Evolutionary conservation across 129 eudicot genomes (phyloP), one percentile per base, ranked within the genome.

Genomic region (Erigeron canadensis): DNA sequence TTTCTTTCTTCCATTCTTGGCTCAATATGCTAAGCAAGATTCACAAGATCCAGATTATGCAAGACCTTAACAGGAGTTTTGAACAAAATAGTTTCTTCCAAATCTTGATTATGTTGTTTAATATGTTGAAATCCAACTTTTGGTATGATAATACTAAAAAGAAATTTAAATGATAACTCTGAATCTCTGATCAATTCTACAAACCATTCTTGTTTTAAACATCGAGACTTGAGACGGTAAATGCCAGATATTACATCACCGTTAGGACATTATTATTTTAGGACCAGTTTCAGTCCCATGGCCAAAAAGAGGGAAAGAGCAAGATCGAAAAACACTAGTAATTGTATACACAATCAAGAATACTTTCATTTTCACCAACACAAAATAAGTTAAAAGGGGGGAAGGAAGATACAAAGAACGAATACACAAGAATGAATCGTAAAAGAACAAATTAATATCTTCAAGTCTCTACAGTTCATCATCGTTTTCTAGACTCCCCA

Each of bases 391-490:
- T 54, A 67, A 54, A 41, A 69, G 56, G 34, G 3, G 2, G 34
- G 34, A 23, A 28, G 34, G 34, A 61, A 69, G 76, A 74, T 70
- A 74, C 78, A 73, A 28, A 75, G 77, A 79, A 47, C 40, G 79
- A 70, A 57, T 44, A 69, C 75, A 79, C 64, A 73, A 55, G 70
- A 73, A 57, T 73, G 81, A 83, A 84, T 80, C 78, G 79, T 66
- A 82, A 84, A 82, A 77, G 77, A 69, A 80, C 79, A 80, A 65
- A 78, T 63, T 63, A 78, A 77, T 71, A 77, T 70, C 70, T 63
- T 66, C 76, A 62, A n/a, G 65, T 62, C 87, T 82, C 90, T 84
- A 86, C 86, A 86, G 63, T 86, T 86, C 71, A 82, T 79, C 77
- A 48, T 65, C 74, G 59, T 48, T 71, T 75, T 79, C 84, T 80